phyloP scores from a whole-genome alignment of 2,329 filamentous ascomycete genomes.

The Penicillium occitanis region DNA sequence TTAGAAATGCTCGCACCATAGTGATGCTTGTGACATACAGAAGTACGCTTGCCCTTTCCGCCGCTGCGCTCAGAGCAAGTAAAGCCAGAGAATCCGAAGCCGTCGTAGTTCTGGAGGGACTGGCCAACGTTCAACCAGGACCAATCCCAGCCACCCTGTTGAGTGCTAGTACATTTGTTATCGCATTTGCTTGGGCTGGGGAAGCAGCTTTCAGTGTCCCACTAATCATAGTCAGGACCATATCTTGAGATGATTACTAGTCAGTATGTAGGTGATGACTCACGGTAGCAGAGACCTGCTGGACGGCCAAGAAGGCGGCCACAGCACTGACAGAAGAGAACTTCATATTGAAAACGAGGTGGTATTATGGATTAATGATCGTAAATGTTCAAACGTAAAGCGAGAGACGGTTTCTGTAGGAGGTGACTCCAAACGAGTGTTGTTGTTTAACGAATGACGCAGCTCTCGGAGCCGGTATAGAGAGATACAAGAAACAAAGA shows the following conservation, averaged over 20 bases:
- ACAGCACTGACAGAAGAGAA: slow-evolving; percentile 24
- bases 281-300: slow-evolving; percentile 29
- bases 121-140: slow-evolving; percentile 58
- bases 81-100: slow-evolving; percentile 73
- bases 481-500: slow-evolving; percentile 26
- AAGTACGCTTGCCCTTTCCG: slow-evolving; percentile 7
- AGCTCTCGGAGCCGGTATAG: slow-evolving; percentile 19
- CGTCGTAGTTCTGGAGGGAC: slow-evolving; percentile 64
- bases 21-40: slow-evolving; percentile 6
- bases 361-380: slow-evolving; percentile 22
- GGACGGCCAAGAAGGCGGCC: slow-evolving; percentile 25
- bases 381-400: slow-evolving; percentile 6
- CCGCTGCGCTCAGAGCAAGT: slow-evolving; percentile 57
- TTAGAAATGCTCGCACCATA: neutral
- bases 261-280: slow-evolving; percentile 11
- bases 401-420: slow-evolving; percentile 34
- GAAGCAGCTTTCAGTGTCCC: slow-evolving; percentile 58
- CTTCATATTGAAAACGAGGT: slow-evolving; percentile 26
- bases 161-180: slow-evolving; percentile 73
- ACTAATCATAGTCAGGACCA: slow-evolving; percentile 36
- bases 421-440: slow-evolving; percentile 15
- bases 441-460: slow-evolving; percentile 24
- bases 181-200: slow-evolving; percentile 68
- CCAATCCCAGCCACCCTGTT: slow-evolving; percentile 73
- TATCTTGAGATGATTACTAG: neutral